These are phyloP conservation scores for Exophiala phaeomuriformis DNA, from an alignment of 2,329 filamentous ascomycete species.

Conservation along the genomic window DNA sequence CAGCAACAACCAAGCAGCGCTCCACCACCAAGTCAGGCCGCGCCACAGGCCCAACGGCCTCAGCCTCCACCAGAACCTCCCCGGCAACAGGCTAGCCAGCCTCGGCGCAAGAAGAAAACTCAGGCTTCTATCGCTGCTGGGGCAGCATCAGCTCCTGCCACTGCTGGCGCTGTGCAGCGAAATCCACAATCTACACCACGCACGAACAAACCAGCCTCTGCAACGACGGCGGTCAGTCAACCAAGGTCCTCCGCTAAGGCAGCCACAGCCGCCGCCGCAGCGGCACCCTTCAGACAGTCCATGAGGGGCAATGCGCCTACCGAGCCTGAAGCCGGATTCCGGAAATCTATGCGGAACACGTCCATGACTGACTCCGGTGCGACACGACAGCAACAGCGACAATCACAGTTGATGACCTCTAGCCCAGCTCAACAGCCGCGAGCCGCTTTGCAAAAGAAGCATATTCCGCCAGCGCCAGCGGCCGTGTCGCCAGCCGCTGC, in stretches of 20 bases:
- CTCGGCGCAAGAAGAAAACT: conserved; percentile 18
- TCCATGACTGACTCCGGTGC: not conserved
- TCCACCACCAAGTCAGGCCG: not conserved
- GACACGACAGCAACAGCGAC: not conserved
- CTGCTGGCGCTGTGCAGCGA: conserved; percentile 2
- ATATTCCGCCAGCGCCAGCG: conserved; percentile 28
- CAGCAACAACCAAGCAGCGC: not conserved
- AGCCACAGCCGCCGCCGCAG: conserved; percentile 3
- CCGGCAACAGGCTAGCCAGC: conserved; percentile 1
- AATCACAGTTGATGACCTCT: not conserved
- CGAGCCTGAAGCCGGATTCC: conserved; percentile 14
- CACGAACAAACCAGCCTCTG: conserved; percentile 8
- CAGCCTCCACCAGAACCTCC: not conserved
- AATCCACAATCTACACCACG: conserved; percentile 4
- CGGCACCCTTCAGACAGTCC: conserved; percentile 21
- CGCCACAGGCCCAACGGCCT: not conserved
- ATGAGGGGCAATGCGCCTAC: conserved; percentile 17
- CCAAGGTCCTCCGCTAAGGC: not conserved
- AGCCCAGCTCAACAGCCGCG: conserved; percentile 9
- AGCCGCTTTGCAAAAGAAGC: conserved; percentile 34
- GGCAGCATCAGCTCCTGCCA: conserved; percentile 14
- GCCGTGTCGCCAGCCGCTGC: conserved; percentile 7
- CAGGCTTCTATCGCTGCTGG: conserved; percentile 13
- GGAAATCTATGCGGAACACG: conserved; percentile 19
- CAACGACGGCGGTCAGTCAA: conserved; percentile 2